Percentiles rank a stretch among this genome's conserved stretches.
phyloP scores from a whole-genome alignment of 2,329 filamentous ascomycete genomes.

The Diaporthe aspalathi region DNA sequence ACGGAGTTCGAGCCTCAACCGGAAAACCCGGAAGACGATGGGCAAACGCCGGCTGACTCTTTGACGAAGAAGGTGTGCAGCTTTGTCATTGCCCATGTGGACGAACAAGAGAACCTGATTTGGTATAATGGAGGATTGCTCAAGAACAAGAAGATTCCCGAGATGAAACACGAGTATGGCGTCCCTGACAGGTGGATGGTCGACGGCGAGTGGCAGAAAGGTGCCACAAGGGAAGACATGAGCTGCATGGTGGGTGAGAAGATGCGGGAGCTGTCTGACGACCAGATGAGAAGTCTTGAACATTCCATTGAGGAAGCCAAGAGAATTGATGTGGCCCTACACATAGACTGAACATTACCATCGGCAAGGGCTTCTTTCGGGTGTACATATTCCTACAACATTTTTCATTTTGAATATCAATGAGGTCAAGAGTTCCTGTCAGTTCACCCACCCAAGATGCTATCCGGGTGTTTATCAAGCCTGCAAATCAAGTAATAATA shows the following conservation, averaged over 20 bases:
- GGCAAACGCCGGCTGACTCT: neutral
- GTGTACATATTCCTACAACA: neutral
- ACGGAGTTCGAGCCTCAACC: neutral
- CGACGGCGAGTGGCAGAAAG: constrained; percentile 53
- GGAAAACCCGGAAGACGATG: neutral
- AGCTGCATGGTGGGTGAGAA: constrained; percentile 51
- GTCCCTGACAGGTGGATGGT: constrained; percentile 55
- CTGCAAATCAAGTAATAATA: too few species aligned
- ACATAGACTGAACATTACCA: neutral
- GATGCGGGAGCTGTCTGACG: constrained; percentile 24
- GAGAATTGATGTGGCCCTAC: constrained; percentile 38
- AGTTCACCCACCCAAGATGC: neutral
- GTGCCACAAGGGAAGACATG: constrained; percentile 47
- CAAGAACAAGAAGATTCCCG: constrained; percentile 52
- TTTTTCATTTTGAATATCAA: neutral
- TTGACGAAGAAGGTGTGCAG: constrained; percentile 50
- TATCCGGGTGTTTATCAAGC: too few species aligned
- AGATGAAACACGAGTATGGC: constrained; percentile 45
- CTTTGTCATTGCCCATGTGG: constrained; percentile 56
- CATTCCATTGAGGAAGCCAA: constrained; percentile 41
- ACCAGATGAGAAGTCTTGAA: constrained; percentile 33
- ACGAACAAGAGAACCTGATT: constrained; percentile 50
- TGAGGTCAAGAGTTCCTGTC: too few species aligned
- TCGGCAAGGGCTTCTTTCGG: neutral
- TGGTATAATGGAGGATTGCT: constrained; percentile 59